Evolutionary conservation across 768 basidiomycete genomes (phyloP), one percentile per base, ranked within the genome.

Genomic region (Hypsizygus marmoreus): DNA sequence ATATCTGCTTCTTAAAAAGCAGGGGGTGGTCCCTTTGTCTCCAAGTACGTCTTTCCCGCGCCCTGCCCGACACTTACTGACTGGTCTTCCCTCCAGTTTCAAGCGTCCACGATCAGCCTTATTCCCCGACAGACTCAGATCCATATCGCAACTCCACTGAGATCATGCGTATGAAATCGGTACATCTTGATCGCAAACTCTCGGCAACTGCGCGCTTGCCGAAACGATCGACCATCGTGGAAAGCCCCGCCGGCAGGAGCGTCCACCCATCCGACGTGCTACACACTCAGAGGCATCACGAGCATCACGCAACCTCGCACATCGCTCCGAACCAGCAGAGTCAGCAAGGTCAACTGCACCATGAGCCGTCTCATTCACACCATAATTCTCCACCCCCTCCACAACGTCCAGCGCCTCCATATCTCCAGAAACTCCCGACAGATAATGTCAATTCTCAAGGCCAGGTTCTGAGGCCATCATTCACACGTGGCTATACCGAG

Each of bases 131-230:
- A 7, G 80, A 80, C 40, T 74, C 82, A 46, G 88, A 92, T 61
- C 83, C 86, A 5, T 95, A 94, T 68, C 84, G 91, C 22, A 90
- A 89, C 58, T 88, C 90, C 24, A 79, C 74, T 55, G 94, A 97
- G 54, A 91, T 95, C 64, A 92, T 95, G 81, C 81, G 91, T 26
- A 88, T 97, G 81, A 94, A 92, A 68, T 89, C 91, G 8, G 90
- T 92, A 31, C 90, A 95, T 65, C 78, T 99, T 26, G 93, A 97
- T 67, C 88, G 97, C 43, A 98, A 98, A 63, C 73, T 95, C 31
- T 97, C 94, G 23, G 90, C 95, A 38, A 95, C 92, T 2, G 92
- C 97, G 20, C 82, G 88, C 35, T 62, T 95, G 45, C 92, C 95
- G 4, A 94, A 91, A 66, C 86, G 94, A 28, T 97, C 95, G 19